Percentiles rank a stretch among this genome's conserved stretches.
Evolutionary conservation across 306 rosid species (phyloP).

Genomic region (Ammopiptanthus mongolicus): DNA sequence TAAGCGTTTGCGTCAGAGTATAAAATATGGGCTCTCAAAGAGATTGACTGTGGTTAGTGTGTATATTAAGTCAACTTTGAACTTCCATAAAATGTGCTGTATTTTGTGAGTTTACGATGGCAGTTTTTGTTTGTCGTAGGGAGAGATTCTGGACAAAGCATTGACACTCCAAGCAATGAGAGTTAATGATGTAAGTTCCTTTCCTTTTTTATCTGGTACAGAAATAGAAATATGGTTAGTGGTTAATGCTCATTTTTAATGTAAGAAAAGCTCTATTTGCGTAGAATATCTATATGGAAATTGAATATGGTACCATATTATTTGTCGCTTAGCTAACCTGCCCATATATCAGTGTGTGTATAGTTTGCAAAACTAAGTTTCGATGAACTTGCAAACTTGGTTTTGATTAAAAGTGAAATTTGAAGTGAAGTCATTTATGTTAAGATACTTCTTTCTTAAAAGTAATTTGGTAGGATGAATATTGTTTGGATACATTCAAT

Average conservation of each 20-base stretch:
- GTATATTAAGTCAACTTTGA: slow-evolving; percentile 20
- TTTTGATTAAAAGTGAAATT: not conserved
- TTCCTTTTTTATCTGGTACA: not conserved
- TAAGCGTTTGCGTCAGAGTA: slow-evolving; percentile 67
- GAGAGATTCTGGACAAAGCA: slow-evolving; percentile 75
- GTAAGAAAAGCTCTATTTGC: not conserved
- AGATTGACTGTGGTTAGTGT: slow-evolving; percentile 79
- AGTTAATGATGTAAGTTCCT: slow-evolving; percentile 68
- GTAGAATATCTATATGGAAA: not conserved
- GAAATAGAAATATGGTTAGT: slow-evolving; percentile 4
- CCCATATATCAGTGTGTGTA: not conserved
- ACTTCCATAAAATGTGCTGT: slow-evolving; percentile 8
- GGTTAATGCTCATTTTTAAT: slow-evolving; percentile 6
- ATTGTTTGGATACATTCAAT: not conserved
- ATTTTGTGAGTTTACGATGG: slow-evolving; percentile 19
- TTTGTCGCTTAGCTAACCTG: not conserved
- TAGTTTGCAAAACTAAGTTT: not conserved
- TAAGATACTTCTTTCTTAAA: not conserved
- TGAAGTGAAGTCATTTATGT: not conserved
- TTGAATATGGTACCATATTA: not conserved
- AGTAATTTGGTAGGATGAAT: not conserved
- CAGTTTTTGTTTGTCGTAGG: slow-evolving; percentile 47
- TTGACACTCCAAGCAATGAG: slow-evolving; percentile 63
- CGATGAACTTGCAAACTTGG: not conserved
- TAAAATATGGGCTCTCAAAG: slow-evolving; percentile 71